Conservation (phyloP, 768 basidiomycete genomes). For the Podaxis sp. region DNA sequence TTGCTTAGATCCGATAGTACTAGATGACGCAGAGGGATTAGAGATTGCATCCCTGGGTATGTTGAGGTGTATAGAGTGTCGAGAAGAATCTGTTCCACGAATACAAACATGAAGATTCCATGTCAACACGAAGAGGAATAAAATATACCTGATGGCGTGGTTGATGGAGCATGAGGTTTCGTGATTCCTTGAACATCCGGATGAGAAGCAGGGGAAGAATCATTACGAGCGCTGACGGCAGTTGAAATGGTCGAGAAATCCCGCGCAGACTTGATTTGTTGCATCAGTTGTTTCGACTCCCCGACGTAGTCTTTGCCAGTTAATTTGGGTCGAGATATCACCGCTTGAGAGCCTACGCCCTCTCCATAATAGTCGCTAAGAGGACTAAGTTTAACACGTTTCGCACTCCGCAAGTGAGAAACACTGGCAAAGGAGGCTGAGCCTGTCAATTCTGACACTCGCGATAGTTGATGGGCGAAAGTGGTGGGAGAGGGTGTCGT, state of each 20-base stretch:
- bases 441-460: slow-evolving; percentile 43
- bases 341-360: slow-evolving; percentile 44
- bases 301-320: slow-evolving; percentile 71
- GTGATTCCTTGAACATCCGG: slow-evolving; percentile 14
- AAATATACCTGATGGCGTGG: neutral
- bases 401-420: slow-evolving; percentile 69
- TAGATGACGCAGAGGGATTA: slow-evolving; percentile 30
- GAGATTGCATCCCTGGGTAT: slow-evolving; percentile 30
- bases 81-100: slow-evolving; percentile 25
- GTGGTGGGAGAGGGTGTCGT: slow-evolving; percentile 48
- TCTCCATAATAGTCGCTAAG: slow-evolving; percentile 56
- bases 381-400: slow-evolving; percentile 79
- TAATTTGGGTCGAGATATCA: slow-evolving; percentile 48
- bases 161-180: slow-evolving; percentile 6
- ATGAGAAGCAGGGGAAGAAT: slow-evolving; percentile 23
- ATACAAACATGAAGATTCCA: neutral
- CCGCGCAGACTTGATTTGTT: slow-evolving; percentile 74
- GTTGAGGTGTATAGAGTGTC: slow-evolving; percentile 31
- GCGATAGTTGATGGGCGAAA: slow-evolving; percentile 43
- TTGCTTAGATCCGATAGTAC: slow-evolving; percentile 31
- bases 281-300: slow-evolving; percentile 76
- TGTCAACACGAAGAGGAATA: slow-evolving; percentile 10
- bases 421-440: slow-evolving; percentile 34
- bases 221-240: slow-evolving; percentile 41
- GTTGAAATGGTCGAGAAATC: slow-evolving; percentile 79